Evolutionary conservation across 139 green algal genomes (phyloP), one percentile per base, ranked within the genome.

Genomic region (Monoraphidium neglectum): DNA sequence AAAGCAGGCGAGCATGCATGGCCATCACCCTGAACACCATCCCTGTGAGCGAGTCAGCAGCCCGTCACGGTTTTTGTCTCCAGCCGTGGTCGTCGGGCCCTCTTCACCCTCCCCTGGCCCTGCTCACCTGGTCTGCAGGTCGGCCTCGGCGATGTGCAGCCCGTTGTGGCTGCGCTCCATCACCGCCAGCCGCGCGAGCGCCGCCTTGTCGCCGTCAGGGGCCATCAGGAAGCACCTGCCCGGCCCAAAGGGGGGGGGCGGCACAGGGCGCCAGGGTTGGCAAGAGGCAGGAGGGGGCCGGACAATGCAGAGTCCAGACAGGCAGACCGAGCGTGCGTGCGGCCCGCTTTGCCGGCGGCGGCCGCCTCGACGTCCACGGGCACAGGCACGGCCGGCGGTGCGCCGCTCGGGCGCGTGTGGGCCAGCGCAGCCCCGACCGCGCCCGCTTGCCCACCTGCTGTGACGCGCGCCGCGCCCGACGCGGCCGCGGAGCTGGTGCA

Each of bases 401-500:
- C 60, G 30, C 83, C 86, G 53, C 91, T 84, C 32, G 84, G 32
- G 59, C 70, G 30, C 24, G 95, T 74, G 66, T 96, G 91, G 61
- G 81, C 83, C 69, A 93, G 77, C 0, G 91, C 91, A 33, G 95
- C 85, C 1, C 60, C 16, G 67, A 94, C 91, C 18, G 90, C 91
- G 69, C 76, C 26, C 63, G n/a, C n/a, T n/a, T n/a, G n/a, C n/a
- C n/a, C 72, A 79, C 5, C 60, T 5, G 66, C 82, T 87, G 10
- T 62, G 40, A 16, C 78, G 59, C 10, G 51, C 37, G 33, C 87
- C 83, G 0, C 94, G 81, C 2, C 93, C 93, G 53, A 97, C 94
- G 4, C 94, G 75, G 0, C 95, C 95, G 18, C 95, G 74, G 70
- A 98, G 88, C 88, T 98, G 95, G 79, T 99, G 95, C 81, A 99